phyloP scores from a whole-genome alignment of 2,329 filamentous ascomycete species.

The Penicillium sp. region DNA sequence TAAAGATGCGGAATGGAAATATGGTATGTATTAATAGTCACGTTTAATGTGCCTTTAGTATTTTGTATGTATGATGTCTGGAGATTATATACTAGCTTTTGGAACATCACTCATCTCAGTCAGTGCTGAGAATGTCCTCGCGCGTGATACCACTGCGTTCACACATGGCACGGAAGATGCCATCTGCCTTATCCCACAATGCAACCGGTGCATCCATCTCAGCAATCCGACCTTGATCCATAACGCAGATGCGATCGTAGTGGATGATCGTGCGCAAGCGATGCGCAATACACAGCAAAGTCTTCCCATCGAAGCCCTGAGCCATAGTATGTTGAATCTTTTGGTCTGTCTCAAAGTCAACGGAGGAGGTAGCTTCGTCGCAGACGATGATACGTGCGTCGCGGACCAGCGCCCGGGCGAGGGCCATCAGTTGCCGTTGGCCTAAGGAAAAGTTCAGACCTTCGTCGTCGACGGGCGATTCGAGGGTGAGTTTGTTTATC shows the following conservation, averaged over 20 bases:
- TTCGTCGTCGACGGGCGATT: constrained; percentile 85
- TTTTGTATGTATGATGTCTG: not conserved
- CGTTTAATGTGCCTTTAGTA: not conserved
- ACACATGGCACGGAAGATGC: constrained; percentile 88
- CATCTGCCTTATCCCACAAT: constrained; percentile 66
- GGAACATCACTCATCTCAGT: constrained; percentile 5
- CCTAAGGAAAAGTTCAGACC: constrained; percentile 94
- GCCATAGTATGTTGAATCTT: constrained; percentile 92
- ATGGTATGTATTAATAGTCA: not conserved
- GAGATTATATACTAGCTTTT: not conserved
- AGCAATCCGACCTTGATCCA: constrained; percentile 84
- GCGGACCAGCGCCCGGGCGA: constrained; percentile 85
- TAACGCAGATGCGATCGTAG: constrained; percentile 94
- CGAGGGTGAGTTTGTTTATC: constrained; percentile 51
- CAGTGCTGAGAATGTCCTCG: constrained; percentile 35
- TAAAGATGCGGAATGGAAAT: not conserved
- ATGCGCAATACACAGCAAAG: constrained; percentile 88
- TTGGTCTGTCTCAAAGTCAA: constrained; percentile 95
- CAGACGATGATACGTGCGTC: constrained; percentile 90
- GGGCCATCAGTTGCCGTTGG: constrained; percentile 90
- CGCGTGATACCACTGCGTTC: constrained; percentile 72
- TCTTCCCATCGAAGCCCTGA: constrained; percentile 78
- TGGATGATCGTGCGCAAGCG: constrained; percentile 86
- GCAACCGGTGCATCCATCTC: constrained; percentile 76
- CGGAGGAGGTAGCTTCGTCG: constrained; percentile 89